These are phyloP conservation scores for Sclerotinia nivalis DNA, from an alignment of 2,329 filamentous ascomycete genomes.

Conservation along the genomic window DNA sequence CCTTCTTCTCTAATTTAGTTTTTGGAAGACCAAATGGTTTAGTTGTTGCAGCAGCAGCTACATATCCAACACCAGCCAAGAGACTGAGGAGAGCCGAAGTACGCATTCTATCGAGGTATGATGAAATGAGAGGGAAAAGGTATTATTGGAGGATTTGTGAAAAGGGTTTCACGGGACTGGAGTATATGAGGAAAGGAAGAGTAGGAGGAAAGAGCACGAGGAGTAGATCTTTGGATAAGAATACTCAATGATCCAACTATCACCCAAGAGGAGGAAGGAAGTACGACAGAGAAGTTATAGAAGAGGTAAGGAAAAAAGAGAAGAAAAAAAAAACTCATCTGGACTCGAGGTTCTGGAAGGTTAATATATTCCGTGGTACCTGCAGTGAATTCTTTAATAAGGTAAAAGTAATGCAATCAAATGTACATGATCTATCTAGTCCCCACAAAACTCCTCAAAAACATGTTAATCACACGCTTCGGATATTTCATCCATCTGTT, in stretches of 20 bases:
- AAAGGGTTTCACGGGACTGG: neutral
- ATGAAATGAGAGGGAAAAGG: neutral
- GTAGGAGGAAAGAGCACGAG: neutral
- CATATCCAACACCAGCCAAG: conserved; percentile 17
- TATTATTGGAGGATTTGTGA: neutral
- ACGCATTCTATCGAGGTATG: conserved; percentile 14
- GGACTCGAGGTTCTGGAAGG: neutral
- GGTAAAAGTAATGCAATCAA: neutral
- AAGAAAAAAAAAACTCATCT: neutral
- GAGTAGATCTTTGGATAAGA: neutral
- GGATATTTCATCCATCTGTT: conserved; percentile 4
- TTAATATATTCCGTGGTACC: conserved; percentile 18
- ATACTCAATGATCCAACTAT: neutral
- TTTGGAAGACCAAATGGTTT: conserved; percentile 15
- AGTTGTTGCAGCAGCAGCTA: conserved; percentile 14
- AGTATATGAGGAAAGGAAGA: neutral
- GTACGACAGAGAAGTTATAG: neutral
- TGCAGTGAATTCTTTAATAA: conserved; percentile 5
- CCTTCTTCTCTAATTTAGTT: conserved; percentile 9
- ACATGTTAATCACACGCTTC: conserved; percentile 13
- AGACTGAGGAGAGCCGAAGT: conserved; percentile 19
- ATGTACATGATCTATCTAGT: neutral
- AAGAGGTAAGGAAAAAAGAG: neutral
- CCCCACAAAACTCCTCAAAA: conserved; percentile 11
- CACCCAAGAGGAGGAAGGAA: neutral